These are phyloP conservation scores for Kalanchoe fedtschenkoi DNA, from an alignment of 164 flowering plant genomes.

Conservation along the genomic window DNA sequence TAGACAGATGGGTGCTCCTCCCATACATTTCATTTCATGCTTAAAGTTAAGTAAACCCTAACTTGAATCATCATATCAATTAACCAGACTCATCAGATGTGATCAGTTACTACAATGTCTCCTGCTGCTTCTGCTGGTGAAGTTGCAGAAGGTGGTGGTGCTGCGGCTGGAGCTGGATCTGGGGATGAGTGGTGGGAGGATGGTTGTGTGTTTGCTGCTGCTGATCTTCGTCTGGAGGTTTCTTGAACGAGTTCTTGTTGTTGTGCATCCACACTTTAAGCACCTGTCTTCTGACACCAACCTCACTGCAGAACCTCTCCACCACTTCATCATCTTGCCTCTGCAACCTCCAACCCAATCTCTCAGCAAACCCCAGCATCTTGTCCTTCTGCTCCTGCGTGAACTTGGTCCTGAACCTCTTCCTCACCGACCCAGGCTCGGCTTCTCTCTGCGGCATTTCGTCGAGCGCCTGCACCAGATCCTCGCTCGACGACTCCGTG, in stretches of 20 bases:
- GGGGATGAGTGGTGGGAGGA: neutral
- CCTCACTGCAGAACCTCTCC: slow-evolving; percentile 22
- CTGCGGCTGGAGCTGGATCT: neutral
- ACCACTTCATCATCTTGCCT: slow-evolving; percentile 25
- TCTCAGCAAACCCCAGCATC: slow-evolving; percentile 36
- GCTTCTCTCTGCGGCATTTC: slow-evolving; percentile 4
- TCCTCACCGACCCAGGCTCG: slow-evolving; percentile 16
- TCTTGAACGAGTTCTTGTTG: slow-evolving; percentile 20
- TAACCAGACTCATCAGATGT: too few species aligned
- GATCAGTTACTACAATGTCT: neutral
- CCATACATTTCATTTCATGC: too few species aligned
- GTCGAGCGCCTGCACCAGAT: slow-evolving; percentile 10
- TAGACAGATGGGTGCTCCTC: neutral
- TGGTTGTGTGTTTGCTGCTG: neutral
- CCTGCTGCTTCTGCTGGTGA: neutral
- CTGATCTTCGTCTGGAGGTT: neutral
- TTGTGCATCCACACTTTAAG: slow-evolving; percentile 42
- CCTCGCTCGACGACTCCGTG: slow-evolving; percentile 30
- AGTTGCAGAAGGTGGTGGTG: neutral
- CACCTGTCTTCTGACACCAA: slow-evolving; percentile 27
- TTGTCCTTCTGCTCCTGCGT: slow-evolving; percentile 30
- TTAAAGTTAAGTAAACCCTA: neutral
- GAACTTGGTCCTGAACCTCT: slow-evolving; percentile 31
- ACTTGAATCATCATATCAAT: too few species aligned
- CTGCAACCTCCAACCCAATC: slow-evolving; percentile 28